Evolutionary conservation across 2,329 filamentous ascomycete species (phyloP), one percentile per base, ranked within the genome.

Genomic region (Zymoseptoria brevis): DNA sequence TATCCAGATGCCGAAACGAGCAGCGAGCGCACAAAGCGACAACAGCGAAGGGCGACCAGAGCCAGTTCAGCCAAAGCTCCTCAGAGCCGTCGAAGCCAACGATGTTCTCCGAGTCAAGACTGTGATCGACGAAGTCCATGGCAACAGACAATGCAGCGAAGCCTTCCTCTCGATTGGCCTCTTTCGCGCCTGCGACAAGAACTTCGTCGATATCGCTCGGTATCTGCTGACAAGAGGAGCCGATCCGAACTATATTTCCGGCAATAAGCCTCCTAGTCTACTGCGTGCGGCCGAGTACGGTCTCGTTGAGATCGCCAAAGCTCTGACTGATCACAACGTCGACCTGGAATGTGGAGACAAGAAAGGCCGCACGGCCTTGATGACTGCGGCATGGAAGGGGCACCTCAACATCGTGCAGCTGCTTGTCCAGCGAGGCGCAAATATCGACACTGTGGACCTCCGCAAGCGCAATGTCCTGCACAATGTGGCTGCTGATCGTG

Each of bases 371-470:
- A 77, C 75, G 49, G 74, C 72, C 50, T 61, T 78, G 49, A 77
- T 76, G 75, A 76, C 73, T 1, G 76, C 76, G 4, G 75, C 76
- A 7, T 76, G 73, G 74, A 64, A 63, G 57, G 76, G 76, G 26
- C 74, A 77, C 59, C 68, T 68, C 54, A 68, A 75, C 53, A 66
- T 76, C 1, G 63, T 78, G 21, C 66, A 75, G 41, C 30, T 75
- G 22, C 60, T 77, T n/a, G 70, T 77, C 26, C 57, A 64, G 21
- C 56, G 60, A 16, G 68, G 68, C 0, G 68, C 66, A 5, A 55
- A 65, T 41, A 56, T 68, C 29, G 61, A 66, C 50, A 64, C 65
- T 9, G 55, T 60, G 53, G 68, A 69, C 54, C 45, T 58, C 21
- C 55, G 64, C 19, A 55, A 62, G 30, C 55, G 68, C 8, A 69